Base-by-base conservation (phyloP, 768 basidiomycete species). In the Suillus hirtellus region DNA sequence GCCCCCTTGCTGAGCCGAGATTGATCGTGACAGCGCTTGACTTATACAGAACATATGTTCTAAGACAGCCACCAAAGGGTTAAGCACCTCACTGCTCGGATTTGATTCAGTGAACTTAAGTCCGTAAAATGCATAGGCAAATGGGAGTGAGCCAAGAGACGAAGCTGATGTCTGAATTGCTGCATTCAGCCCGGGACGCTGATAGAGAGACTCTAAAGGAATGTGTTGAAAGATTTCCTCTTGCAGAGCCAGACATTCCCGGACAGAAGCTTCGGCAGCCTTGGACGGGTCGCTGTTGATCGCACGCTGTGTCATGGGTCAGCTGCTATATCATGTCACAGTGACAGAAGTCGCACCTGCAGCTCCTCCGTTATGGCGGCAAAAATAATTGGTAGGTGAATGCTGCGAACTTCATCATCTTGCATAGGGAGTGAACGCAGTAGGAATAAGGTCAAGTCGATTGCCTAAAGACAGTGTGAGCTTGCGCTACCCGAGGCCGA, bases 311-410 rank as follows among this genome's bases (percentile, higher is more conserved):
- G 60, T 38, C 24, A 34, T 35, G 6, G 38, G 44, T 69, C 63
- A 66, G 64, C 63, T 24, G 11, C 55, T 11, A 38, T 10, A 17
- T 35, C 15, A 15, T 3, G 9, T 24, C 55, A 46, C 10, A 27
- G 0, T 53, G 47, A n/a, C 31, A 3, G 50, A 21, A 35, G 15
- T 58, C 82, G 74, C 73, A 95, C 93, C 65, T 84, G 77, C 40
- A 93, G 66, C 6, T 83, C 69, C 64, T 93, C 89, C 46, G 89
- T 71, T 49, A 93, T 78, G 7, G 85, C 87, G 2, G 86, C 79
- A 63, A 96, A 89, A 15, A 94, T 79, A 49, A 95, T 75, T 0
- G 96, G 95, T 12, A 95, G 76, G 74, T 96, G 93, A 35, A 95
- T 80, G 3, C 79, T 84, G 69, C 85, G 87, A 31, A 92, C 85